Base-by-base conservation (phyloP, 2,329 filamentous ascomycete species). In the Saccharata proteae region DNA sequence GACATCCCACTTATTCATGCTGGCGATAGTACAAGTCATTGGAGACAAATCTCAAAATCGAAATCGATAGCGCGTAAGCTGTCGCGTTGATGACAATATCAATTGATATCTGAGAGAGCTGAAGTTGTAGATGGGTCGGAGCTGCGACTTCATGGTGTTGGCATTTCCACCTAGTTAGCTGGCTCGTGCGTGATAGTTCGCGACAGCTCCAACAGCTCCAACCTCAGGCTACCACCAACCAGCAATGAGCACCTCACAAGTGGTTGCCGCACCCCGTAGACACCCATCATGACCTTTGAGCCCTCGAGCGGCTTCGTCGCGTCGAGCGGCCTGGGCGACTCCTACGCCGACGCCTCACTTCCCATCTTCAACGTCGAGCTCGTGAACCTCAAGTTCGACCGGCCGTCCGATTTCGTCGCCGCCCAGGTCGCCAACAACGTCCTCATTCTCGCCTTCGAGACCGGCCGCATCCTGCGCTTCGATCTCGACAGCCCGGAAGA, bases 371-470 rank as follows among this genome's bases (percentile, higher is more conserved):
- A 90, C 52, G 77, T 96, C 51, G 82, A 93, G 60, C 77, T 74
- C 40, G 90, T 96, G 22, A 80, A 92, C 63, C 75, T 96, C 40
- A 82, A 90, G 55, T 98, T 98, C 67, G 80, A 83, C 38, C 79
- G 96, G 47, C 83, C 88, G 2, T 85, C 88, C 42, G 83, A 94
- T 57, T 96, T 98, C 52, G 90, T 93, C 28, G 86, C 90, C 12
- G 86, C 86, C 23, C 86, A 94, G 58, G 88, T 96, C 34, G 86
- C 88, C 41, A 96, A 98, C 59, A 94, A 98, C 64, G 86, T 96
- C 39, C 71, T 98, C 35, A 77, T 96, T 14, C 67, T 98, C 30
- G 90, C 90, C 23, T 70, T 98, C 21, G 88, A 85, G 4, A 94
- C 88, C 36, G 84, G 85, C 30, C 79, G 88, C 45, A 90, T 98